Conservation (phyloP, 352 stramenopile species). For the Sclerospora graminicola region DNA sequence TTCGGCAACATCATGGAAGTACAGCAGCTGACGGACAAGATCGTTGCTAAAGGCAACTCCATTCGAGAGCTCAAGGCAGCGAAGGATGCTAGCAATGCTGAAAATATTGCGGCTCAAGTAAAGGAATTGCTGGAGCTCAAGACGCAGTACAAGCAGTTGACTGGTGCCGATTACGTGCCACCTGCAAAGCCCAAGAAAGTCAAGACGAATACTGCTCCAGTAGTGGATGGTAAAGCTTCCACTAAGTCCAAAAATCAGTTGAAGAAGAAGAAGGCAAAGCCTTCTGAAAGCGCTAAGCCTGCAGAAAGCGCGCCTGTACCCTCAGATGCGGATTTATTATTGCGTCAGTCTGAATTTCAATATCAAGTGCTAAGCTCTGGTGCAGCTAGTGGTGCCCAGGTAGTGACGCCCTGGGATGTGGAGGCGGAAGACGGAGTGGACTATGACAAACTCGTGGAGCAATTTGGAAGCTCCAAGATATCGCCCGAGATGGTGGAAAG, state of each 20-base stretch:
- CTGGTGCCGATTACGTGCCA: conserved; percentile 56
- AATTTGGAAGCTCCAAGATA: conserved; percentile 96
- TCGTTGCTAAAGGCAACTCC: conserved; percentile 58
- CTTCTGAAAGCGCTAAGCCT: conserved; percentile 64
- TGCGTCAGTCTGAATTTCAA: conserved; percentile 70
- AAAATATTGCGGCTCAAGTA: conserved; percentile 34
- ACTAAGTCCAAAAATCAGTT: conserved; percentile 80
- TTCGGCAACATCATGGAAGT: conserved; percentile 13
- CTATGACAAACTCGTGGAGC: conserved; percentile 98
- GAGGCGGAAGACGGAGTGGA: conserved; percentile 95
- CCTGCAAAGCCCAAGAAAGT: conserved; percentile 28
- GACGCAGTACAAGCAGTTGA: conserved; percentile 70
- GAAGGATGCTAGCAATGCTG: conserved; percentile 48
- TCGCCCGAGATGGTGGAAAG: conserved; percentile 87
- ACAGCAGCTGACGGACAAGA: conserved; percentile 41
- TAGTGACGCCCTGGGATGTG: conserved; percentile 90
- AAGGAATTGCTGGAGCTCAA: conserved; percentile 62
- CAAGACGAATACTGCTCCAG: conserved; percentile 10
- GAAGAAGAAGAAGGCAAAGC: conserved; percentile 67
- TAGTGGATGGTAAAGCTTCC: conserved; percentile 11
- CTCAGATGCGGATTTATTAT: conserved; percentile 40
- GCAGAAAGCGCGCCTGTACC: conserved; percentile 48
- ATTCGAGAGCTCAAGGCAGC: conserved; percentile 75
- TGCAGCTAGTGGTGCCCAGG: conserved; percentile 48
- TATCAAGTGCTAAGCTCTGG: conserved; percentile 46